Conservation (phyloP, 2,329 filamentous ascomycete genomes). For the Cryphonectria japonica region DNA sequence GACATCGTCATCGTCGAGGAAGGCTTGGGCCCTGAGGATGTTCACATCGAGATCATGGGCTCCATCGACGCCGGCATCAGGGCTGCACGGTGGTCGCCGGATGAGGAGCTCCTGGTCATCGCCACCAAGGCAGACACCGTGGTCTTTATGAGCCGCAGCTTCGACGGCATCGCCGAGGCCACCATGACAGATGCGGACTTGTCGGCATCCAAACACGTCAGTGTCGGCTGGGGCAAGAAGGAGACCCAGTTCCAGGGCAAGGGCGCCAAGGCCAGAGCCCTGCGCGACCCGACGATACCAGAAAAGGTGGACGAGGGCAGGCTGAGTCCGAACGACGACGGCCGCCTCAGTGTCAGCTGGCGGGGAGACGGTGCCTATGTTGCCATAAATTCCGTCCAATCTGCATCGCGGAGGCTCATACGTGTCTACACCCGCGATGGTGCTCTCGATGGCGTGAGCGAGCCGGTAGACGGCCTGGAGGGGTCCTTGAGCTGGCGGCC, state of each 20-base stretch:
- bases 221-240: conserved; percentile 96
- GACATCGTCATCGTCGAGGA: conserved; percentile 89
- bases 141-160: conserved; percentile 89
- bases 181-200: conserved; percentile 76
- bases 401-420: conserved; percentile 73
- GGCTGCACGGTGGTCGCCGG: conserved; percentile 90
- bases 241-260: conserved; percentile 98
- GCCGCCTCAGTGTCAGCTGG: conserved; percentile 79
- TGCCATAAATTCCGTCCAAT: conserved; percentile 80
- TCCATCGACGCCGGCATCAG: conserved; percentile 91
- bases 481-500: conserved; percentile 88
- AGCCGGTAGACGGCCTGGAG: conserved; percentile 92
- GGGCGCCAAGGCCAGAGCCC: conserved; percentile 78
- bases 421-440: conserved; percentile 91
- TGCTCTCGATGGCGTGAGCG: conserved; percentile 87
- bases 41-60: conserved; percentile 91
- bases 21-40: conserved; percentile 57
- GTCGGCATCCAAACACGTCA: conserved; percentile 88
- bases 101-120: conserved; percentile 87
- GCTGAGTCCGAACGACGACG: conserved; percentile 75
- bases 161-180: conserved; percentile 81
- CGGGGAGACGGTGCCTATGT: conserved; percentile 91
- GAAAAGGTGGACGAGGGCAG: conserved; percentile 86
- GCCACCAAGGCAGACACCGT: conserved; percentile 78
- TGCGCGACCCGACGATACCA: conserved; percentile 92